Conservation (phyloP, 139 green algal genomes). For the Tetradesmus lagerheimii region DNA sequence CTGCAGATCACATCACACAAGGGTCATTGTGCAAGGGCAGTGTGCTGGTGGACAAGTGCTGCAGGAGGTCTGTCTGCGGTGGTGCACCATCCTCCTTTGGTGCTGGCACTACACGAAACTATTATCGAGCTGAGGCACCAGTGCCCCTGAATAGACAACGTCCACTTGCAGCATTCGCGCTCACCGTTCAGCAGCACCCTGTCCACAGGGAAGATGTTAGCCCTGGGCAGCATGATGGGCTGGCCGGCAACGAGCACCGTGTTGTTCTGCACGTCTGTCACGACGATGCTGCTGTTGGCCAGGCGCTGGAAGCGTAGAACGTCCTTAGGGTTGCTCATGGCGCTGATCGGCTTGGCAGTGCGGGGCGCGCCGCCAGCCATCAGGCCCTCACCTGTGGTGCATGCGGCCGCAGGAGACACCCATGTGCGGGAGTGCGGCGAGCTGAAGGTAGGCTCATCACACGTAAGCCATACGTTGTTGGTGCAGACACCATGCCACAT, state of each 20-base stretch:
- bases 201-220: not conserved
- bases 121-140: too few species aligned
- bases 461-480: too few species aligned
- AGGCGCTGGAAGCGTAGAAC: not conserved
- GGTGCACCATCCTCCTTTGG: too few species aligned
- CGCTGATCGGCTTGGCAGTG: not conserved
- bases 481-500: too few species aligned
- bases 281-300: not conserved
- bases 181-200: conserved; percentile 7
- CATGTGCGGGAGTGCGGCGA: too few species aligned
- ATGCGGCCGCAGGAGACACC: too few species aligned
- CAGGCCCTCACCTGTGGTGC: not conserved
- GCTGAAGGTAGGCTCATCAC: too few species aligned
- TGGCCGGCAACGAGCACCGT: not conserved
- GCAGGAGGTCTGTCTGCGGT: too few species aligned
- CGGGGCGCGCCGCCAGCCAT: not conserved
- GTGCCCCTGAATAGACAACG: not conserved
- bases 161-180: not conserved
- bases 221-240: not conserved
- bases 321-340: not conserved
- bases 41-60: too few species aligned
- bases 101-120: too few species aligned
- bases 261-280: conserved; percentile 6
- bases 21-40: too few species aligned
- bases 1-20: too few species aligned